Evolutionary conservation across 2,329 filamentous ascomycete species (phyloP).

Genomic region (Ascochyta pisi): DNA sequence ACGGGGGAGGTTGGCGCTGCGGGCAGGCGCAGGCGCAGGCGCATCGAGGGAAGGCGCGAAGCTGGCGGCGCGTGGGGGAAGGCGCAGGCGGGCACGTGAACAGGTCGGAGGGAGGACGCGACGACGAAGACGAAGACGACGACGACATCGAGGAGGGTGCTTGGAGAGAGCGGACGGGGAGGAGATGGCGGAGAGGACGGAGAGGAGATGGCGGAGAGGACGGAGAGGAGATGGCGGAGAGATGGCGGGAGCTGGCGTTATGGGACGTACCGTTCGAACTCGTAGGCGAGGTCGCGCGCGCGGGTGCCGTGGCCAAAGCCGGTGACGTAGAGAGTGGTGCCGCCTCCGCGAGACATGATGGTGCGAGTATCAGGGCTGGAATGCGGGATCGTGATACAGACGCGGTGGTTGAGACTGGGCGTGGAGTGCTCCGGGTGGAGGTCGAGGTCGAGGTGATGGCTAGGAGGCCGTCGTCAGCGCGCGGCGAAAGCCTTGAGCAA

Average conservation of each 20-base stretch:
- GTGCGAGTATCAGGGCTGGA: constrained; percentile 7
- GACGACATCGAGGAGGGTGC: constrained; percentile 30
- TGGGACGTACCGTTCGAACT: constrained; percentile 99
- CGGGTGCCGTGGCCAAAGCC: constrained; percentile 99
- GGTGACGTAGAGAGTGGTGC: constrained; percentile 96
- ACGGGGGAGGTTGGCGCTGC: constrained; percentile 32
- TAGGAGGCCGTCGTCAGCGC: constrained; percentile 21
- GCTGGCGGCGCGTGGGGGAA: constrained; percentile 5
- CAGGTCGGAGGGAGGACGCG: constrained; percentile 47
- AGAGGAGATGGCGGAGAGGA: constrained; percentile 14
- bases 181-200: constrained; percentile 28
- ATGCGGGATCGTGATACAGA: constrained; percentile 18
- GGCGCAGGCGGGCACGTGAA: constrained; percentile 10
- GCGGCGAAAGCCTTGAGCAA: constrained; percentile 16
- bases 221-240: constrained; percentile 19
- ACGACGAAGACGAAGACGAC: constrained; percentile 44
- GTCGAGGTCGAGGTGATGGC: constrained; percentile 14
- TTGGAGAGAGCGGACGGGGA: constrained; percentile 11
- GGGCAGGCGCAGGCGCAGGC: no score
- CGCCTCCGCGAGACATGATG: constrained; percentile 86
- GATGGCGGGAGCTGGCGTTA: constrained; percentile 43
- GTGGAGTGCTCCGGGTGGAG: constrained; percentile 12
- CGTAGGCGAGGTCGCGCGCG: constrained; percentile 98
- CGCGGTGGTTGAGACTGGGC: constrained; percentile 21
- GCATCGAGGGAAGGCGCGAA: constrained; percentile 11